Evolutionary conservation across 768 basidiomycete genomes (phyloP).

Genomic region (Pleurotus tuber-regium): DNA sequence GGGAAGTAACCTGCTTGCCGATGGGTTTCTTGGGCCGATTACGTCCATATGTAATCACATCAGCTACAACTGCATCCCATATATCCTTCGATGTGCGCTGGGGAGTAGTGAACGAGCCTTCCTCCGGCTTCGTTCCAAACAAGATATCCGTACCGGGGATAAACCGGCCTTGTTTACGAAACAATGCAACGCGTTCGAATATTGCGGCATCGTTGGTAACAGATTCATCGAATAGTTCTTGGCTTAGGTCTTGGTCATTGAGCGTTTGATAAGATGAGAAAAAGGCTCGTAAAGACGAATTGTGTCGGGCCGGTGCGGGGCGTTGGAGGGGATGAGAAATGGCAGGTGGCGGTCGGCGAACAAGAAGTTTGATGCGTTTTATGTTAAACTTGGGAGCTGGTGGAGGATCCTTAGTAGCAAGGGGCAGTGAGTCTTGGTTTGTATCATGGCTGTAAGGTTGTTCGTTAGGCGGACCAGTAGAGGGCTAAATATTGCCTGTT

Average conservation of each 20-base stretch:
- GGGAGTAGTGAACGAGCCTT: constrained; percentile 26
- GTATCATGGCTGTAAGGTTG: neutral
- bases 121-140: constrained; percentile 26
- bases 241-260: constrained; percentile 46
- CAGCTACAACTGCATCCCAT: constrained; percentile 61
- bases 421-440: neutral
- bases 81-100: constrained; percentile 38
- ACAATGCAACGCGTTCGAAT: constrained; percentile 30
- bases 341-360: constrained; percentile 58
- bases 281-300: constrained; percentile 51
- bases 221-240: constrained; percentile 24
- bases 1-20: constrained; percentile 38
- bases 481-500: neutral
- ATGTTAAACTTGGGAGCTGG: constrained; percentile 34
- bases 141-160: constrained; percentile 35
- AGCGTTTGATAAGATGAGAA: constrained; percentile 62
- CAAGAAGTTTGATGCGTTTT: constrained; percentile 65
- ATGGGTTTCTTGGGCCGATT: constrained; percentile 26
- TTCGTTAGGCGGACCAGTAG: neutral
- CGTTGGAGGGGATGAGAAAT: constrained; percentile 69
- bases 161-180: constrained; percentile 36
- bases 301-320: constrained; percentile 50
- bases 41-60: constrained; percentile 30
- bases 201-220: constrained; percentile 28
- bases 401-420: constrained; percentile 11